Evolutionary conservation across 768 basidiomycete species (phyloP).

Genomic region (Exidia glandulosa): DNA sequence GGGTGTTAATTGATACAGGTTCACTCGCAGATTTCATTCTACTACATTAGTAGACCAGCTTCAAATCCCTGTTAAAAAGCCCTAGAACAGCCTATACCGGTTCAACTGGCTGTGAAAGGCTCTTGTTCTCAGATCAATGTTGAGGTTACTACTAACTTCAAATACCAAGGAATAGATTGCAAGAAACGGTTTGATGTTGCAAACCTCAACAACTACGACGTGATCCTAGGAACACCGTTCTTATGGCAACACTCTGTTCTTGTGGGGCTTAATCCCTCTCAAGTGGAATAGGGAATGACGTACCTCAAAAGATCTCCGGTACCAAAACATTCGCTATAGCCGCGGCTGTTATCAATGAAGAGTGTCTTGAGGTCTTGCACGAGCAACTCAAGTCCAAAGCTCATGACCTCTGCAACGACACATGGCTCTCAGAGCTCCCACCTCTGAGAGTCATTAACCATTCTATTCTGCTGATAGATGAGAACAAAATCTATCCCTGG

Average conservation of each 20-base stretch:
- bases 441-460: conserved; percentile 31
- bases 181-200: conserved; percentile 17
- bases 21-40: conserved; percentile 8
- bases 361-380: background rate
- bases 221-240: conserved; percentile 26
- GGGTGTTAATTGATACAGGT: conserved; percentile 5
- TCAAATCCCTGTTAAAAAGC: background rate
- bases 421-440: conserved; percentile 16
- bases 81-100: conserved; percentile 2
- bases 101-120: conserved; percentile 6
- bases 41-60: conserved; percentile 7
- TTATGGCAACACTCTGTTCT: conserved; percentile 20
- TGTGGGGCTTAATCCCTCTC: conserved; percentile 14
- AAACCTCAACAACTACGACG: conserved; percentile 26
- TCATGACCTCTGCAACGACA: conserved; percentile 3
- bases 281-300: background rate
- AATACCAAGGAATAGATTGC: conserved; percentile 3
- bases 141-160: background rate
- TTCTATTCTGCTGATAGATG: conserved; percentile 27
- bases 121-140: conserved; percentile 2
- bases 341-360: background rate
- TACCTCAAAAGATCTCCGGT: background rate
- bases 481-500: conserved; percentile 19
- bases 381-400: background rate
- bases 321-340: background rate